Conservation (phyloP, 2,329 filamentous ascomycete genomes). For the Ceratocystis ficicola region DNA sequence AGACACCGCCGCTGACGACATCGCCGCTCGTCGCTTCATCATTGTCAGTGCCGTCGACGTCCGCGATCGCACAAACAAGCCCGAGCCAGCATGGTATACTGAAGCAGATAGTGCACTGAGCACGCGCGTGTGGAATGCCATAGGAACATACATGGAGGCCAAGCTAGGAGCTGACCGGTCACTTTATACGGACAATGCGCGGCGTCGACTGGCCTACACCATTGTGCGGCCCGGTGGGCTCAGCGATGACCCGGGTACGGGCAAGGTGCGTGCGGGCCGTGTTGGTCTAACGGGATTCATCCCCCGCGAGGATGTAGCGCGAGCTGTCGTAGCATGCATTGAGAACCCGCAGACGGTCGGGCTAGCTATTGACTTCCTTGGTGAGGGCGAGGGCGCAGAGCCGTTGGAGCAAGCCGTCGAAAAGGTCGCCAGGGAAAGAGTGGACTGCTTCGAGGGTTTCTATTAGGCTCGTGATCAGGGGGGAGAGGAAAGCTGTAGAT, state of each 20-base stretch:
- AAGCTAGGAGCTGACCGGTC: slow-evolving; percentile 34
- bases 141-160: slow-evolving; percentile 33
- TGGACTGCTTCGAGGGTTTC: slow-evolving; percentile 28
- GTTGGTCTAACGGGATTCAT: slow-evolving; percentile 31
- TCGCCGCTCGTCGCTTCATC: slow-evolving; percentile 28
- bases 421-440: slow-evolving; percentile 30
- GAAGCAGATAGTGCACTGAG: slow-evolving; percentile 30
- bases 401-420: slow-evolving; percentile 31
- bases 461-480: slow-evolving; percentile 21
- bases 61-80: slow-evolving; percentile 31
- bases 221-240: slow-evolving; percentile 35
- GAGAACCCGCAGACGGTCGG: slow-evolving; percentile 32
- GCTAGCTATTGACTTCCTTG: slow-evolving; percentile 34
- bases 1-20: not conserved
- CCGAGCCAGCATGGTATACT: slow-evolving; percentile 35
- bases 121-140: slow-evolving; percentile 31
- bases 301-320: slow-evolving; percentile 36
- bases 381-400: slow-evolving; percentile 29
- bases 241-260: slow-evolving; percentile 30
- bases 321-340: slow-evolving; percentile 32
- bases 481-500: not conserved
- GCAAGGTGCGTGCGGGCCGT: slow-evolving; percentile 34
- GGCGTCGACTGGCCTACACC: slow-evolving; percentile 32
- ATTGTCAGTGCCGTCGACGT: slow-evolving; percentile 36
- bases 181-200: slow-evolving; percentile 31